Evolutionary conservation across 2,329 filamentous ascomycete genomes (phyloP).

Genomic region (Grosmannia huntii): DNA sequence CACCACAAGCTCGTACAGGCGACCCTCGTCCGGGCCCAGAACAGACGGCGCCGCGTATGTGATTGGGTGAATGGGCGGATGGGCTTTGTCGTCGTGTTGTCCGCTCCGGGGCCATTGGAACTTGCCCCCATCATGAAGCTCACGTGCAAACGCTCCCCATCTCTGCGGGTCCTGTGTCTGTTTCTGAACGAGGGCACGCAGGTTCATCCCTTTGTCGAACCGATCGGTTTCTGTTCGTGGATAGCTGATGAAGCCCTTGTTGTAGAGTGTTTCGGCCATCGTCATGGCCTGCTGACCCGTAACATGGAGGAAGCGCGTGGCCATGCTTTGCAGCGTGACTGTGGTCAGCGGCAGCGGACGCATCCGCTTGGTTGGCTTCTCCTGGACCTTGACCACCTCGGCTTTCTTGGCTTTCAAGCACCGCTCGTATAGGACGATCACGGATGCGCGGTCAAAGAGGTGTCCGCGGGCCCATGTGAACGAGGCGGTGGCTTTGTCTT

Average conservation of each 20-base stretch:
- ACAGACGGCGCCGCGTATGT: constrained; percentile 62
- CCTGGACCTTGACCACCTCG: constrained; percentile 71
- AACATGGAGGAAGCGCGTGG: constrained; percentile 79
- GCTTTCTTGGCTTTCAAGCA: constrained; percentile 67
- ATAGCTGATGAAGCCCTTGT: constrained; percentile 93
- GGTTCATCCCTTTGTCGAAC: constrained; percentile 81
- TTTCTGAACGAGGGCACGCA: constrained; percentile 68
- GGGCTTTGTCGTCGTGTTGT: constrained; percentile 86
- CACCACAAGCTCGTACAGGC: constrained; percentile 84
- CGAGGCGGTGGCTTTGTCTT: constrained; percentile 64
- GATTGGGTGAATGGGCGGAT: constrained; percentile 93
- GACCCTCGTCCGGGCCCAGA: constrained; percentile 52
- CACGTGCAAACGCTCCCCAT: constrained; percentile 75
- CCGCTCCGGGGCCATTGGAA: constrained; percentile 76
- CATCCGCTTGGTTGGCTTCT: constrained; percentile 89
- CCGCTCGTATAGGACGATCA: constrained; percentile 71
- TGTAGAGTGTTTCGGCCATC: constrained; percentile 76
- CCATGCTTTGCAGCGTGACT: constrained; percentile 92
- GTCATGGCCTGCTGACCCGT: constrained; percentile 84
- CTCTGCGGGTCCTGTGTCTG: constrained; percentile 55
- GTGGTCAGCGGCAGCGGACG: constrained; percentile 89
- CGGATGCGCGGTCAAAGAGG: constrained; percentile 76
- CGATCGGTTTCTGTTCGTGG: constrained; percentile 94
- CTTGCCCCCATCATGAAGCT: constrained; percentile 52
- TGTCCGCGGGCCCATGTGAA: constrained; percentile 75